A percentile compares a stretch with the other conserved stretches of the same genome.
phyloP scores from a whole-genome alignment of 257 asterid genomes.

The Marsdenia floribunda region DNA sequence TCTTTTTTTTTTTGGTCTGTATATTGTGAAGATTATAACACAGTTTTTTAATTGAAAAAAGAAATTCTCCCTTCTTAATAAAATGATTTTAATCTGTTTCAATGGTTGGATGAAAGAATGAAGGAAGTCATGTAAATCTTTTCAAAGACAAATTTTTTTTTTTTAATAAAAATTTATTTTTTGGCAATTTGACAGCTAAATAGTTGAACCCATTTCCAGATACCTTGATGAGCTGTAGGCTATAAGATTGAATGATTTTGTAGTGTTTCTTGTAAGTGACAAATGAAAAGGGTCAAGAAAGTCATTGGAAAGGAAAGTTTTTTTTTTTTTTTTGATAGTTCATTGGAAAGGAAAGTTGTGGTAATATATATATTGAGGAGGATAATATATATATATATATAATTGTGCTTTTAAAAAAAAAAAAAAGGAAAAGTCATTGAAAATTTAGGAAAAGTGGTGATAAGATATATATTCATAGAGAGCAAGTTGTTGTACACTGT shows the following conservation, averaged over 20 bases:
- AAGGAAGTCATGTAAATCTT: background rate
- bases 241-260: background rate
- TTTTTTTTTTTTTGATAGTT: no score
- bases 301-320: background rate
- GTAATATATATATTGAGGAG: background rate
- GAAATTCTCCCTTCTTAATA: background rate
- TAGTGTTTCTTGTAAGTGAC: background rate
- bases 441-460: background rate
- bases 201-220: background rate
- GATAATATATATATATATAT: no score
- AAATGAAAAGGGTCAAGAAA: background rate
- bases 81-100: background rate
- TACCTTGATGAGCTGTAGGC: background rate
- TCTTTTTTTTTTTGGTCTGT: background rate
- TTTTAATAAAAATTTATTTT: background rate
- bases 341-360: background rate
- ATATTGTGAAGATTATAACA: background rate
- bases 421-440: no score
- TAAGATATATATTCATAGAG: no score
- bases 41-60: background rate
- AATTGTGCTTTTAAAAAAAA: no score
- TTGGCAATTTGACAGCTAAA: conserved; percentile 1
- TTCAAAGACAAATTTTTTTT: background rate
- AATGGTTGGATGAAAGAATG: background rate
- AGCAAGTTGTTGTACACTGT: background rate